Base-by-base conservation (phyloP, 2,329 filamentous ascomycete genomes). In the Paraconiothyrium brasiliense region DNA sequence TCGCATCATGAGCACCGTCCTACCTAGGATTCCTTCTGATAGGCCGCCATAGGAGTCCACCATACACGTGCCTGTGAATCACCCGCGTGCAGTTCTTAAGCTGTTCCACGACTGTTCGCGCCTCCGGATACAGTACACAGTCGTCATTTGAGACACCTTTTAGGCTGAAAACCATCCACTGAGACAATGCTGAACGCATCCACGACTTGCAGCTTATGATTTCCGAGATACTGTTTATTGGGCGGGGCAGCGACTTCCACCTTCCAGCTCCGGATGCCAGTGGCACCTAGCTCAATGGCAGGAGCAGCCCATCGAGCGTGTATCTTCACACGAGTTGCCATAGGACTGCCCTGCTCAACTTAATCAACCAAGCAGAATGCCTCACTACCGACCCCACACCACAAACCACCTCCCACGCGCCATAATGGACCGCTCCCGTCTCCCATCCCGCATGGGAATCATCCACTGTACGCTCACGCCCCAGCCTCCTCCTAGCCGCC, bases 171-270 rank as follows among this genome's bases (percentile, higher is more conserved):
- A 7, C 46, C 9, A 27, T 32, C 2, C 13, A 48, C 46, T 32
- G 30, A 48, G 46, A 48, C 46, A 48, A 16, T 48, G 46, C 46
- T 32, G 46, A 48, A 48, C 30, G 24, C 46, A 32, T 30, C 24
- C 8, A 14, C 20, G 16, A 32, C 5, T n/a, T 48, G 22, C 24
- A 4, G 5, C 24, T 32, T 10, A 13, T 46, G 43, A 24, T 32
- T 48, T 32, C 24, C 13, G 9, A 22, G 46, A 46, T 46, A 7
- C 11, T 8, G 14, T 11, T 14, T 16, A 32, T 32, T n/a, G 24
- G 24, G 4, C 13, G 46, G 13, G n/a, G 39, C n/a, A n/a, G 6
- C 16, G 2, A 20, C 39, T 30, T 9, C 22, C 24, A 1, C 24
- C 46, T 48, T 10, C 16, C 46, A 16, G 16, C 24, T 3, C 46